Conservation (phyloP, 2,329 filamentous ascomycete genomes). For the Cladophialophora exuberans region DNA sequence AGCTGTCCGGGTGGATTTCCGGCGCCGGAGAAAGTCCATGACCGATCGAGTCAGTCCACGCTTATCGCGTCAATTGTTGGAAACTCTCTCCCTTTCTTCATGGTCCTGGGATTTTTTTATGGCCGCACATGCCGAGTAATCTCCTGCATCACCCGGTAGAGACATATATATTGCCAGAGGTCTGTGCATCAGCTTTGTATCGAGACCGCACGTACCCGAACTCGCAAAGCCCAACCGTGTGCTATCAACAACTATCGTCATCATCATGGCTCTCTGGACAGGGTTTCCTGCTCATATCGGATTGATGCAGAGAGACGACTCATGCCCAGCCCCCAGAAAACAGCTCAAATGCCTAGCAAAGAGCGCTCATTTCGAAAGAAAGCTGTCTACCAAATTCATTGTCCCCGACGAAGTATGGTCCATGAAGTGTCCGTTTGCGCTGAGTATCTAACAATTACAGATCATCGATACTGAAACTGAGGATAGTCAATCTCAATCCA, state of each 20-base stretch:
- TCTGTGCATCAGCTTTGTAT: too few species aligned
- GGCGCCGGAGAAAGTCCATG: neutral
- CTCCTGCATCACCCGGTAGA: too few species aligned
- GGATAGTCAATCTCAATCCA: constrained; percentile 2
- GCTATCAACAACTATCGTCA: neutral
- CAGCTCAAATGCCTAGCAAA: constrained; percentile 27
- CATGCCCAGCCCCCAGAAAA: constrained; percentile 5
- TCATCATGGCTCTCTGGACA: constrained; percentile 26
- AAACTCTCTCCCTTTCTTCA: neutral
- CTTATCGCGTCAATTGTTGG: neutral
- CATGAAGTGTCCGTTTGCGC: neutral
- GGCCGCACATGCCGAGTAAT: neutral
- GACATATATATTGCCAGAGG: too few species aligned
- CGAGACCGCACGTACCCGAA: too few species aligned
- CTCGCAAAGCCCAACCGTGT: too few species aligned
- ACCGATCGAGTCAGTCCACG: neutral
- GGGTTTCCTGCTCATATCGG: constrained; percentile 22
- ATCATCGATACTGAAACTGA: constrained; percentile 7
- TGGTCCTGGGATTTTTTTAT: neutral
- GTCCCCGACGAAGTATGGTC: constrained; percentile 22
- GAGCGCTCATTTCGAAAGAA: constrained; percentile 30
- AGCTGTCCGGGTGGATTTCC: too few species aligned
- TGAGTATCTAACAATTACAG: constrained; percentile 2
- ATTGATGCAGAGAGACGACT: neutral
- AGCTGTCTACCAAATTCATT: constrained; percentile 26